These are phyloP conservation scores for Plectosphaerella sp. DNA, from an alignment of 2,329 filamentous ascomycete species.

Conservation along the genomic window DNA sequence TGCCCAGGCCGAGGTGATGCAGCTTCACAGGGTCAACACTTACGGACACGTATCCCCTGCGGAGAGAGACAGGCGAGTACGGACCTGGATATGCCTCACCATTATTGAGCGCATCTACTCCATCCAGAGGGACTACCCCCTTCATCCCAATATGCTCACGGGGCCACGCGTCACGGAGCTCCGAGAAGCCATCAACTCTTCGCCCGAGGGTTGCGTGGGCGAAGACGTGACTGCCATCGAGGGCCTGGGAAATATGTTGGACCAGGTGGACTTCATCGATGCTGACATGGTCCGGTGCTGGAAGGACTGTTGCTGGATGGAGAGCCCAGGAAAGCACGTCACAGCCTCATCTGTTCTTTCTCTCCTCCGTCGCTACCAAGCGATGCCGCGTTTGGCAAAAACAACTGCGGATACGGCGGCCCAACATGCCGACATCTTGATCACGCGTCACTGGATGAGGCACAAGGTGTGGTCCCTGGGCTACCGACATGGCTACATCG, in stretches of 20 bases:
- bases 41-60: too few relatives aligned
- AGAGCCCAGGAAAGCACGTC: background rate
- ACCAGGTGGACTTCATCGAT: conserved; percentile 2
- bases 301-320: background rate
- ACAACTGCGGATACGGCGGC: background rate
- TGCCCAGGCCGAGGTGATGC: background rate
- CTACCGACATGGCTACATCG: background rate
- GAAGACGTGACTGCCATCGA: background rate
- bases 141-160: background rate
- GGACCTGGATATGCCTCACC: too few relatives aligned
- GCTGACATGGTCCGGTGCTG: background rate
- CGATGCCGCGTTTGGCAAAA: background rate
- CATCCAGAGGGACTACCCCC: background rate
- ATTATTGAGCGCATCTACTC: background rate
- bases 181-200: background rate
- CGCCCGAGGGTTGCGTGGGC: background rate
- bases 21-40: background rate
- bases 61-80: too few relatives aligned
- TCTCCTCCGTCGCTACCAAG: background rate
- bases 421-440: background rate
- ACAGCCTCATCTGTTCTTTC: background rate
- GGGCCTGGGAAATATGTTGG: background rate
- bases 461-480: background rate
- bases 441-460: background rate
- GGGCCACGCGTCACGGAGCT: background rate